Percentiles rank a stretch among this genome's conserved stretches.
These are phyloP conservation scores for Cercospora berteroae DNA, from an alignment of 2,329 filamentous ascomycete genomes.

Conservation along the genomic window DNA sequence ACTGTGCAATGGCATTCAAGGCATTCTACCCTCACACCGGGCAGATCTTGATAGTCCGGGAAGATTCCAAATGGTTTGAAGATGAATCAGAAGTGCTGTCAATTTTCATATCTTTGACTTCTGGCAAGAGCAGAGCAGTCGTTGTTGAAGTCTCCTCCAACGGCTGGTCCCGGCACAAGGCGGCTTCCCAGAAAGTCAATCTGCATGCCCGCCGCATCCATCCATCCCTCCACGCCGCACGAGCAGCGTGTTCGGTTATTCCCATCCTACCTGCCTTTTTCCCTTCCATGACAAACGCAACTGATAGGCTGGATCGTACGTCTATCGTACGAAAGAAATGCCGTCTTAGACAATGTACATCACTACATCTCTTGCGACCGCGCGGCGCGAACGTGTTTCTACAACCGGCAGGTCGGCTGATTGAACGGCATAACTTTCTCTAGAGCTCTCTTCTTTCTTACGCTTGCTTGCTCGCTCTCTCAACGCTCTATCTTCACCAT, in stretches of 20 bases:
- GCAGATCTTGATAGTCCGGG: too few species aligned
- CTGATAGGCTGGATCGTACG: not conserved
- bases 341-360: not conserved
- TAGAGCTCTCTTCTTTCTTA: not conserved
- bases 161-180: not conserved
- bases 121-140: not conserved
- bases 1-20: not conserved
- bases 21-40: too few species aligned
- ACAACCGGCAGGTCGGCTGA: not conserved
- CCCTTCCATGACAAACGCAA: not conserved
- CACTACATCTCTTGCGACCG: not conserved
- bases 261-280: not conserved
- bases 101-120: not conserved
- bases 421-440: not conserved
- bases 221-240: not conserved
- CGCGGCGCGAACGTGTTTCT: not conserved
- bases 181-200: not conserved
- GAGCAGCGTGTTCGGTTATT: not conserved
- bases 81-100: not conserved
- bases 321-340: not conserved
- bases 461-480: not conserved
- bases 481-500: not conserved
- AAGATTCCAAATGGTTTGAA: not conserved
- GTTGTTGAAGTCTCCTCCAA: not conserved
- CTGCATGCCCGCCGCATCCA: not conserved